phyloP scores from a whole-genome alignment of 805 yeast species.

The Saccharomycopsis schoenii region DNA sequence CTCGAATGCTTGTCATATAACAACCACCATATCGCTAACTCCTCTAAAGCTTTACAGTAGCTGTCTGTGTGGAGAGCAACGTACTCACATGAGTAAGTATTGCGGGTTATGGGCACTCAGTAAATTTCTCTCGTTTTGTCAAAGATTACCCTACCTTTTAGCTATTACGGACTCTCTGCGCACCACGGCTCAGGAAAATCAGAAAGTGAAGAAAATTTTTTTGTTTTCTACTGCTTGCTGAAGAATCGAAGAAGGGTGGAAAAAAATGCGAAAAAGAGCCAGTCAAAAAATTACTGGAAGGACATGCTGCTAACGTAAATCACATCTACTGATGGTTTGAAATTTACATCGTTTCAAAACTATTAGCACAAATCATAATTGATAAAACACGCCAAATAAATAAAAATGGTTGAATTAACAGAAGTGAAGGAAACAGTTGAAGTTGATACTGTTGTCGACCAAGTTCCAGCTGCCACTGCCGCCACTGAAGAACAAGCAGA shows the following conservation, averaged over 20 bases:
- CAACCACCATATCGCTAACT: no score
- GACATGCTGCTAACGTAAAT: background rate
- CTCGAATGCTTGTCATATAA: no score
- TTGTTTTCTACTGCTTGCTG: background rate
- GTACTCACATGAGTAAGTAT: no score
- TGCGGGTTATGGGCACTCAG: no score
- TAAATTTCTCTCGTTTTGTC: no score
- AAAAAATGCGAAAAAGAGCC: background rate
- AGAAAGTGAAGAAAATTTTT: background rate
- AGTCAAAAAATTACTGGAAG: background rate
- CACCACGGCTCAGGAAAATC: no score
- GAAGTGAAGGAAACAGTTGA: conserved; percentile 48
- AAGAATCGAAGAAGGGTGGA: background rate
- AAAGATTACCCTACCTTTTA: no score
- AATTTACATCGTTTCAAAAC: background rate
- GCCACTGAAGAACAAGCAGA: conserved; percentile 14
- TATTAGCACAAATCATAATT: background rate
- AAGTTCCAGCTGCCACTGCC: conserved; percentile 25
- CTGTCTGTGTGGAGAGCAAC: no score
- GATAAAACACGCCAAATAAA: background rate
- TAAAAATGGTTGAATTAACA: conserved; percentile 63
- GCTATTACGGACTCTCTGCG: no score
- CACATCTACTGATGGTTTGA: background rate
- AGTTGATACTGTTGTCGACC: conserved; percentile 22
- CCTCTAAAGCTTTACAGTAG: no score